These are phyloP conservation scores for Agaricus sinodeliciosus DNA, from an alignment of 768 basidiomycete genomes.

Conservation along the genomic window DNA sequence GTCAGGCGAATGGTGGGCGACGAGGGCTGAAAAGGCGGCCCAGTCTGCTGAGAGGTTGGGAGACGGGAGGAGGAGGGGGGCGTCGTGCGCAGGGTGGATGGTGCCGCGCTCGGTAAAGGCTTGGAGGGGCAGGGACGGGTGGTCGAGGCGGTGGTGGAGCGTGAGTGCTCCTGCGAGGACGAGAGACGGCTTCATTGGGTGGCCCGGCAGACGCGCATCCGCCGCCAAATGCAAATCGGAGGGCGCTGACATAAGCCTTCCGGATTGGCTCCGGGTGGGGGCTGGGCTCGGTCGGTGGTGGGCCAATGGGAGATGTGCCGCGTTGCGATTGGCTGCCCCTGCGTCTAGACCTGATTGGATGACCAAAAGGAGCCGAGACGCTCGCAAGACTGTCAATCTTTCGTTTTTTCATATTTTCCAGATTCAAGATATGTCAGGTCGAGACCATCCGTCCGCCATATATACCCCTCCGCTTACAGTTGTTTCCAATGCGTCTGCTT, in stretches of 20 bases:
- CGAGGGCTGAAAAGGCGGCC: slow-evolving; percentile 30
- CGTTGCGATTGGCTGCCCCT: slow-evolving; percentile 17
- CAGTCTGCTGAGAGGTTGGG: slow-evolving; percentile 42
- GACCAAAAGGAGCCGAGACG: slow-evolving; percentile 6
- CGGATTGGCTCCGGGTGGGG: slow-evolving; percentile 12
- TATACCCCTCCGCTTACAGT: slow-evolving; percentile 9
- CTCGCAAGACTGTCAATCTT: slow-evolving; percentile 3
- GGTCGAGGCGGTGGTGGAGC: slow-evolving; percentile 47
- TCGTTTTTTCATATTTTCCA: slow-evolving; percentile 11
- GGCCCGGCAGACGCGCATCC: too few species aligned
- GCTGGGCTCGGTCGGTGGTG: neutral
- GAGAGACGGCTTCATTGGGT: neutral
- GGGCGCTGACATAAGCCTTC: neutral
- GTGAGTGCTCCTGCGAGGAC: slow-evolving; percentile 10
- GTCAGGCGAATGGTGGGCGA: slow-evolving; percentile 19
- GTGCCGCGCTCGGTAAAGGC: slow-evolving; percentile 38
- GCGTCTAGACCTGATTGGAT: slow-evolving; percentile 13
- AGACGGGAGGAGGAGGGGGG: slow-evolving; percentile 30
- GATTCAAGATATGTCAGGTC: slow-evolving; percentile 13
- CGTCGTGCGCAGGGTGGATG: slow-evolving; percentile 27
- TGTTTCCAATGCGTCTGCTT: slow-evolving; percentile 2
- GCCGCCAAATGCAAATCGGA: too few species aligned
- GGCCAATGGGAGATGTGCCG: slow-evolving; percentile 8
- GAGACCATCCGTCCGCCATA: slow-evolving; percentile 10
- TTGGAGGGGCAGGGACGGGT: slow-evolving; percentile 32